Conservation (phyloP, 2,329 filamentous ascomycete genomes). For the Tolypocladium guangdongense region DNA sequence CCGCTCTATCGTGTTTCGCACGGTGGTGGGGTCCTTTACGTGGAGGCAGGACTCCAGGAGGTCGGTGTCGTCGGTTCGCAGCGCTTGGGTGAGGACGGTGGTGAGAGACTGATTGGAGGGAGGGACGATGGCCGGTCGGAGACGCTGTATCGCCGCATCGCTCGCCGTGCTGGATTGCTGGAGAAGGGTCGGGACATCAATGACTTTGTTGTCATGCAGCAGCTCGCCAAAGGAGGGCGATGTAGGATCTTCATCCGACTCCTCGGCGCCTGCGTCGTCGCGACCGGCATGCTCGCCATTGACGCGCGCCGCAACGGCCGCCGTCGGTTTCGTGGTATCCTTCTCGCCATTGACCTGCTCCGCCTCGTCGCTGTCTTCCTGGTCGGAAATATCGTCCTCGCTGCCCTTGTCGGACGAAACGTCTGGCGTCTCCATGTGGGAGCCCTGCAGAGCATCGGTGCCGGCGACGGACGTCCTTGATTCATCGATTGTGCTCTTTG, state of each 20-base stretch:
- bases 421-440: constrained; percentile 36
- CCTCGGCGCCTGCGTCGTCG: constrained; percentile 18
- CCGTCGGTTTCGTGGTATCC: constrained; percentile 7
- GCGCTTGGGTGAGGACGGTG: constrained; percentile 85
- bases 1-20: constrained; percentile 82
- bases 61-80: constrained; percentile 81
- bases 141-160: constrained; percentile 25
- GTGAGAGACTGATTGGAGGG: constrained; percentile 72
- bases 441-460: constrained; percentile 26
- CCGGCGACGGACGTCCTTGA: constrained; percentile 42
- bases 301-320: constrained; percentile 4
- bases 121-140: constrained; percentile 40
- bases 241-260: constrained; percentile 36
- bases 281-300: constrained; percentile 14
- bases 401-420: constrained; percentile 46
- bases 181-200: constrained; percentile 61
- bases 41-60: constrained; percentile 90
- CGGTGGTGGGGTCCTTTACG: constrained; percentile 61
- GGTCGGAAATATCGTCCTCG: constrained; percentile 36
- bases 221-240: constrained; percentile 79
- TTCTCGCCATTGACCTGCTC: constrained; percentile 8
- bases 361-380: constrained; percentile 22
- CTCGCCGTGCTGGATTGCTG: constrained; percentile 23
- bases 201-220: constrained; percentile 59
- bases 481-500: constrained; percentile 45